Evolutionary conservation across 768 basidiomycete genomes (phyloP).

Genomic region (Lactarius hatsudake): DNA sequence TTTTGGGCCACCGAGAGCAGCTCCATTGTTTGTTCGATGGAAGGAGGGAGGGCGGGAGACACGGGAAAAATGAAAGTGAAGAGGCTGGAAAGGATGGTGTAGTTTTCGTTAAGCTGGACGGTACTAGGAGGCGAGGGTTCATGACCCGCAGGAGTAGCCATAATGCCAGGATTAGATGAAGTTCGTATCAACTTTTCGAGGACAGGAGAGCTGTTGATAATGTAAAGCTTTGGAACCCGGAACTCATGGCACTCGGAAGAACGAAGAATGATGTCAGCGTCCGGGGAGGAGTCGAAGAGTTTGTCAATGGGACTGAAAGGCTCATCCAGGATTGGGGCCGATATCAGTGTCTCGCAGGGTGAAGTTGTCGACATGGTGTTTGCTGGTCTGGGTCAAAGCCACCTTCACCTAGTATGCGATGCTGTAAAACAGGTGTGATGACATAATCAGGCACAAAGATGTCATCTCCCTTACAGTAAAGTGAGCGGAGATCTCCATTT

Average conservation of each 20-base stretch:
- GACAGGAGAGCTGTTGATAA: background rate
- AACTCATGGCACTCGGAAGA: background rate
- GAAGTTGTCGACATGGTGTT: background rate
- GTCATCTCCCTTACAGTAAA: too few species aligned
- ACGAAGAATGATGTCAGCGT: background rate
- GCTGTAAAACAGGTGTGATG: too few species aligned
- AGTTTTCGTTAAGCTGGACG: background rate
- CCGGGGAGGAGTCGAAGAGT: background rate
- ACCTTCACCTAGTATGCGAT: too few species aligned
- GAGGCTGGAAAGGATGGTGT: background rate
- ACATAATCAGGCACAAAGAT: too few species aligned
- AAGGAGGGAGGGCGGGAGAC: background rate
- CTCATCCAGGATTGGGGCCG: background rate
- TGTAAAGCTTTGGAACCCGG: background rate
- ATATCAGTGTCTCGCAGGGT: background rate
- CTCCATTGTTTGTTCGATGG: background rate
- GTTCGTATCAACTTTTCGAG: constrained; percentile 8
- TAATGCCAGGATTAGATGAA: background rate
- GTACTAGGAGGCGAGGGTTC: background rate
- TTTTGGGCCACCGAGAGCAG: constrained; percentile 2
- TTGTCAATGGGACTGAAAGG: background rate
- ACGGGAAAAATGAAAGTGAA: background rate
- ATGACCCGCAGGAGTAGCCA: background rate
- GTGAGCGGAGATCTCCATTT: too few species aligned
- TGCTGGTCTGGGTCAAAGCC: background rate